Evolutionary conservation across 805 yeast genomes (phyloP).

Genomic region (Teunomyces stri): DNA sequence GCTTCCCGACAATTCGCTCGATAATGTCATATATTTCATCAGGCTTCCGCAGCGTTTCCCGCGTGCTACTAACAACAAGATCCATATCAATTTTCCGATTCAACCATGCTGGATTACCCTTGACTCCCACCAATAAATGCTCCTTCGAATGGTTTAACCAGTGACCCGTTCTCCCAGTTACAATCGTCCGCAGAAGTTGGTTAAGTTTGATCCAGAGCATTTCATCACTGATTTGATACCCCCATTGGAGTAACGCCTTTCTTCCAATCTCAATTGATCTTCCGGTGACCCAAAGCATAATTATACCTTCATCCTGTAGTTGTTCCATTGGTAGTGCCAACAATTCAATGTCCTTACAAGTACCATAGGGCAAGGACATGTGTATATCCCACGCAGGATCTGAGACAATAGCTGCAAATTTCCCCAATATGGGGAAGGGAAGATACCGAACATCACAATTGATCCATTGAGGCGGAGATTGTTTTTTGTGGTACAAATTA

Average conservation of each 20-base stretch:
- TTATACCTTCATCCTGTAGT: conserved; percentile 80
- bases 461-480: conserved; percentile 76
- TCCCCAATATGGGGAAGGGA: conserved; percentile 70
- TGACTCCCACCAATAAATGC: conserved; percentile 80
- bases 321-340: conserved; percentile 60
- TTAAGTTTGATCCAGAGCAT: conserved; percentile 89
- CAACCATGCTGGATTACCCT: conserved; percentile 78
- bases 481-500: conserved; percentile 32
- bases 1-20: conserved; percentile 77
- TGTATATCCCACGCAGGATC: conserved; percentile 98
- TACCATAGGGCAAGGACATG: conserved; percentile 77
- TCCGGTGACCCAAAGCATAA: conserved; percentile 93
- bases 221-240: conserved; percentile 75
- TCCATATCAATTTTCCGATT: conserved; percentile 68
- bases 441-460: conserved; percentile 76
- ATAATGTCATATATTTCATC: conserved; percentile 84
- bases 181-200: conserved; percentile 82
- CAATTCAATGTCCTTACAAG: conserved; percentile 75
- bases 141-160: conserved; percentile 96
- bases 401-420: conserved; percentile 78
- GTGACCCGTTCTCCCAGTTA: conserved; percentile 95
- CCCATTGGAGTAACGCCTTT: conserved; percentile 75
- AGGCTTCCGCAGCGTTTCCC: conserved; percentile 90
- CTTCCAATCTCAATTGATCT: conserved; percentile 88
- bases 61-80: conserved; percentile 72